Base-by-base conservation (phyloP, 305 asterid genomes). In the Solanum aculeatissimum region DNA sequence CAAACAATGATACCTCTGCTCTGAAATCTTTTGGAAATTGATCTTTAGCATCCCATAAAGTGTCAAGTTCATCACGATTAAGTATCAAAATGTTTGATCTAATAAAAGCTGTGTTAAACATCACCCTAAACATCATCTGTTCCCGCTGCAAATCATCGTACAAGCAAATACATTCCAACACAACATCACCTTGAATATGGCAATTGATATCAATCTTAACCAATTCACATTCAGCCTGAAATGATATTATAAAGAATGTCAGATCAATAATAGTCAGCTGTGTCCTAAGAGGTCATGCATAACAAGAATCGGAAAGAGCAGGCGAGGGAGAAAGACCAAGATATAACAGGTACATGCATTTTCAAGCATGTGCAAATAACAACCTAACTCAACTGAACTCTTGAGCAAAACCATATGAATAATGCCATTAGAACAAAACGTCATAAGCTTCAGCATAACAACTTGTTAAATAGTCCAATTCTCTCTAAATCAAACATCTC, bases 101-200 rank as follows among this genome's bases (percentile, higher is more conserved):
- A 80, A 96, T 93, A 91, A 96, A 96, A 84, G 98, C 96, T 57
- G 99, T 96, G 91, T 96, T 96, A 86, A 96, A 94, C 99, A 96
- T 96, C 89, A 85, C 94, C 29, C 99, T 93, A 70, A 94, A 96
- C 92, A 94, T 93, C 98, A 96, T 94, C 87, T 86, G 89, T 89
- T 96, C 99, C n/a, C 93, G 90, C 80, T 92, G 93, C 93, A 89
- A 85, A 91, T 94, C 98, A 85, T 90, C 95, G 84, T 90, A 84
- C 92, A 96, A 90, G 93, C 91, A 89, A 89, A 93, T 91, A 87
- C 98, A 94, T 89, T 96, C 99, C 90, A 94, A 89, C 49, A 96
- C 98, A 89, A 96, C 98, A 89, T 96, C 98, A 53, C 99, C 99
- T 93, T 94, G 99, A 85, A 93, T 86, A 87, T 88, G 92, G 92